Conservation (phyloP, 352 stramenopile genomes). For the Phytophthora hybrid region DNA sequence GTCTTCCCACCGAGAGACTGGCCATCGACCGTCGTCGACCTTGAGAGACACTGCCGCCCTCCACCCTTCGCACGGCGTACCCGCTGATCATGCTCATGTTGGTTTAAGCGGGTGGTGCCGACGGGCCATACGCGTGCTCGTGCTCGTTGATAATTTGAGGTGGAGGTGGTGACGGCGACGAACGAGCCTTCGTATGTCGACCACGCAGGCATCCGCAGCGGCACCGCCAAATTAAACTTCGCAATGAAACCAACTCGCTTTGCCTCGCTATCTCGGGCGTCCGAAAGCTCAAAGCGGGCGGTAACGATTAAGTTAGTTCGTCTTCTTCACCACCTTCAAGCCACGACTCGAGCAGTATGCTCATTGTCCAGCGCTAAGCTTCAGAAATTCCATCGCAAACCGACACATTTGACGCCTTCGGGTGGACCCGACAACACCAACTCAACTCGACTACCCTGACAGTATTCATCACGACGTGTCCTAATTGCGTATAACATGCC, state of each 20-base stretch:
- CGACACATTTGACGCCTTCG: neutral
- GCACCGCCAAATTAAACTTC: slow-evolving; percentile 1
- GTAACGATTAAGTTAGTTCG: slow-evolving; percentile 1
- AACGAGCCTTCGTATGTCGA: neutral
- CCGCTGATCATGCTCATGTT: slow-evolving; percentile 43
- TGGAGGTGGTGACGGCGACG: neutral
- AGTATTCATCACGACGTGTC: neutral
- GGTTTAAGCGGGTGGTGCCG: neutral
- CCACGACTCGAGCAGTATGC: neutral
- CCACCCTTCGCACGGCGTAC: slow-evolving; percentile 25
- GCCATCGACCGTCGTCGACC: slow-evolving; percentile 21
- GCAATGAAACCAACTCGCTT: slow-evolving; percentile 2
- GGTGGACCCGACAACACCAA: slow-evolving; percentile 1
- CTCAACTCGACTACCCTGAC: neutral
- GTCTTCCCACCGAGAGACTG: slow-evolving; percentile 22
- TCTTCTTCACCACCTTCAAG: too few species aligned
- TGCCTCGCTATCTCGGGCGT: neutral
- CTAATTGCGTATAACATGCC: neutral
- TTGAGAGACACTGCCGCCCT: slow-evolving; percentile 11
- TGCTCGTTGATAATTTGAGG: neutral
- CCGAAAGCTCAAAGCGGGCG: neutral
- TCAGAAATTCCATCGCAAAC: neutral
- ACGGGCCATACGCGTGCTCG: slow-evolving; percentile 6
- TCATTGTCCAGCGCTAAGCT: slow-evolving; percentile 6
- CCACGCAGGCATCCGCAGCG: neutral